phyloP scores from a whole-genome alignment of 2,329 filamentous ascomycete species.

The Grosmannia clavigera region DNA sequence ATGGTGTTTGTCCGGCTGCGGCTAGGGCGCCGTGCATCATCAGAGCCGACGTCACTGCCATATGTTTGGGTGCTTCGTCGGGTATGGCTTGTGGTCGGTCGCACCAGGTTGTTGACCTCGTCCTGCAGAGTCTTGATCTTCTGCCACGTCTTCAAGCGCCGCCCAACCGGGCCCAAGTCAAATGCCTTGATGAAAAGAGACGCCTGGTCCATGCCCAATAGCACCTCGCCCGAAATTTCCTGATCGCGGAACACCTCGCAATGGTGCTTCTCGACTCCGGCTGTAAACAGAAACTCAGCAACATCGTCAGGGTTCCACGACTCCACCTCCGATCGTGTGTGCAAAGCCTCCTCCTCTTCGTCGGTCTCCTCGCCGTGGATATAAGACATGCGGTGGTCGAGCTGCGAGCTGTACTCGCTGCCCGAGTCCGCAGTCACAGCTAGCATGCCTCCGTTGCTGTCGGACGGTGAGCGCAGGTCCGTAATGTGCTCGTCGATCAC shows the following conservation, averaged over 20 bases:
- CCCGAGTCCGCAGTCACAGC: slow-evolving; percentile 59
- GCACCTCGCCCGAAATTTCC: slow-evolving; percentile 87
- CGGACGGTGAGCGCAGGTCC: slow-evolving; percentile 50
- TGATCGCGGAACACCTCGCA: slow-evolving; percentile 93
- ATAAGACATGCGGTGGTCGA: slow-evolving; percentile 71
- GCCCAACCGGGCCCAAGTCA: slow-evolving; percentile 80
- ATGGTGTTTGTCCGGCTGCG: slow-evolving; percentile 47
- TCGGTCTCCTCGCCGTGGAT: slow-evolving; percentile 93
- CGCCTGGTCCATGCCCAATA: slow-evolving; percentile 89
- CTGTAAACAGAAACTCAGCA: slow-evolving; percentile 75
- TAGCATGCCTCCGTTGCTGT: slow-evolving; percentile 38
- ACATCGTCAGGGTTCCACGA: slow-evolving; percentile 72
- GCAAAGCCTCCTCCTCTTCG: slow-evolving; percentile 68
- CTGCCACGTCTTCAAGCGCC: slow-evolving; percentile 88
- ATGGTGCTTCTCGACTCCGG: slow-evolving; percentile 76
- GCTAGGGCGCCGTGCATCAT: slow-evolving; percentile 33
- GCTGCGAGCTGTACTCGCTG: slow-evolving; percentile 77
- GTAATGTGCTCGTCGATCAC: slow-evolving; percentile 97
- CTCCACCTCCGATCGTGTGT: slow-evolving; percentile 61
- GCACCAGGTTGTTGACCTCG: slow-evolving; percentile 51
- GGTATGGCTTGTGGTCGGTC: slow-evolving; percentile 17
- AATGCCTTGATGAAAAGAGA: slow-evolving; percentile 94
- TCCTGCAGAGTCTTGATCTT: slow-evolving; percentile 88
- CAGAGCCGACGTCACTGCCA: slow-evolving; percentile 46
- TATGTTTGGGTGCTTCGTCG: slow-evolving; percentile 44